Evolutionary conservation across 2,329 filamentous ascomycete genomes (phyloP), one percentile per base, ranked within the genome.

Genomic region (Phaeosphaeriaceae sp.): DNA sequence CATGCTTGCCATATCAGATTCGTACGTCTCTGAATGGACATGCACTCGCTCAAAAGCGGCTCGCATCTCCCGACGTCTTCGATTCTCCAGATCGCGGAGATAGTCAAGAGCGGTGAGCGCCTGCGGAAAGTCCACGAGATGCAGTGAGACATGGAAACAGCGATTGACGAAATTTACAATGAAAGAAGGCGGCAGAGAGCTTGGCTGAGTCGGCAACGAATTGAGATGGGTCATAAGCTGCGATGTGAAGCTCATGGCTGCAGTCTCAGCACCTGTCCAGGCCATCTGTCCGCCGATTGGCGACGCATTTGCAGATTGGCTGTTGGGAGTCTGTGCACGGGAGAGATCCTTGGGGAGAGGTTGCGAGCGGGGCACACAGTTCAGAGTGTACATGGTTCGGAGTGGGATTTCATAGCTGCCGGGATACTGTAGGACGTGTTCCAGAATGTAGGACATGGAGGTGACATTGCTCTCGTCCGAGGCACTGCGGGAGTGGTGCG

Each of bases 321-420:
- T 15, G 33, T 73, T 74, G 9, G 77, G 72, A 4, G 76, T 79
- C 69, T 57, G 76, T 63, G 71, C 66, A 53, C 69, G 68, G 48
- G 67, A 65, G 9, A 66, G 48, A 22, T 70, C 65, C 45, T 66
- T 70, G 31, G 74, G 75, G 13, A 77, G 64, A 44, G 76, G 73
- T 40, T 79, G 76, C n/a, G 78, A 76, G 51, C 80, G 82, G 19
- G 86, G 82, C 19, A 84, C 83, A 60, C 84, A 87, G 70, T 90
- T 90, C 73, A 90, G 81, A 24, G 84, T 84, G 78, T 89, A 89
- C 85, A 89, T 89, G 61, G 86, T 89, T 56, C 87, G 84, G 25
- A 90, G 80, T 20, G 88, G 88, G 31, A 89, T 86, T 67, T 89
- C 88, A 69, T 89, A 89, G 65, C 81, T 85, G 67, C 82, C 83